Conservation (phyloP, 345 rosid genomes). For the Euphorbia pulcherrima region DNA sequence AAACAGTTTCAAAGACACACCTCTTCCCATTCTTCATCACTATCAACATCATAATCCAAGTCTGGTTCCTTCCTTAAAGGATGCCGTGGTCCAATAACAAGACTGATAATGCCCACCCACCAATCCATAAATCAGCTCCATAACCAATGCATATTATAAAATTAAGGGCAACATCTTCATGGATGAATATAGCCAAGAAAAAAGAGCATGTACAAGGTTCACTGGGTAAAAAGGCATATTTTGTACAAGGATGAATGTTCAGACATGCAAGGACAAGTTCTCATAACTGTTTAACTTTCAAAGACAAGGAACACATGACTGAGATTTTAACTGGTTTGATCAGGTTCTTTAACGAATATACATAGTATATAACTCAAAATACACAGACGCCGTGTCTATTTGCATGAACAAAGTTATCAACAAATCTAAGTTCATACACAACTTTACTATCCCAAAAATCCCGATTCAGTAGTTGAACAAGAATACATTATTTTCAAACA, state of each 20-base stretch:
- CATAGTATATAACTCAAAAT: not conserved
- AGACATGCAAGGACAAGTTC: not conserved
- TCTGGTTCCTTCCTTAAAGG: constrained; percentile 82
- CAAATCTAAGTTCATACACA: not conserved
- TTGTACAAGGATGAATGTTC: not conserved
- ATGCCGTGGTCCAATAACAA: constrained; percentile 54
- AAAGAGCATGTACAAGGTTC: not conserved
- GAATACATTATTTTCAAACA: not conserved
- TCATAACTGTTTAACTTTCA: not conserved
- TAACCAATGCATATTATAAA: not conserved
- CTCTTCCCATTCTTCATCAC: constrained; percentile 99
- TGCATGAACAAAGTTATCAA: not conserved
- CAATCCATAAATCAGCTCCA: constrained; percentile 3
- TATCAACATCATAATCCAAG: constrained; percentile 83
- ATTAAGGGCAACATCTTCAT: no score
- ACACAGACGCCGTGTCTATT: not conserved
- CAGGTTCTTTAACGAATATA: not conserved
- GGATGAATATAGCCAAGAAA: no score
- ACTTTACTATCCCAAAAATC: not conserved
- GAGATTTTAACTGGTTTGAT: not conserved
- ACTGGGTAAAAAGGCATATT: no score
- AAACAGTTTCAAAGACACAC: constrained; percentile 26
- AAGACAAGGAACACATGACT: not conserved
- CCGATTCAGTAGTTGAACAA: not conserved
- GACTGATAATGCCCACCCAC: constrained; percentile 35